Evolutionary conservation across 2,329 filamentous ascomycete species (phyloP).

Genomic region (Aspergillus pseudotamarii): DNA sequence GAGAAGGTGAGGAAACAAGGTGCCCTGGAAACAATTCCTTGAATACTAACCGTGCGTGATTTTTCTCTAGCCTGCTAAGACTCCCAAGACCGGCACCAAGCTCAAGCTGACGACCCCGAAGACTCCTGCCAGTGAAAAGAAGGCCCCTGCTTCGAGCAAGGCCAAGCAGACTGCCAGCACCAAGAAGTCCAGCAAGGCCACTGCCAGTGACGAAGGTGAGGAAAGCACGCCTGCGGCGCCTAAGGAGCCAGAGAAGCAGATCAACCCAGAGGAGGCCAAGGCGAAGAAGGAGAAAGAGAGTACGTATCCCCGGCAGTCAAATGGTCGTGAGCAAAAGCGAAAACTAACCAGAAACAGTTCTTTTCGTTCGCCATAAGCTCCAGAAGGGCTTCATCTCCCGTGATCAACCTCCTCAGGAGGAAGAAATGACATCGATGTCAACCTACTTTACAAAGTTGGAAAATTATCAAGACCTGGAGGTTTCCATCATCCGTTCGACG

Average conservation of each 20-base stretch:
- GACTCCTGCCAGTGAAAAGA: conserved; percentile 55
- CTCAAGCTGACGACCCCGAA: conserved; percentile 61
- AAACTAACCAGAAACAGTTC: conserved; percentile 55
- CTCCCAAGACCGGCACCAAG: conserved; percentile 65
- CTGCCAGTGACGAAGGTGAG: conserved; percentile 59
- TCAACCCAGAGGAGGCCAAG: conserved; percentile 58
- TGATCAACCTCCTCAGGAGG: conserved; percentile 81
- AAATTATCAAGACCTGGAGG: conserved; percentile 77
- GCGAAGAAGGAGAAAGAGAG: conserved; percentile 62
- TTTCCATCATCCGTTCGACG: conserved; percentile 81
- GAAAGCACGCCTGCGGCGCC: conserved; percentile 61
- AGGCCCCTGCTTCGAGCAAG: conserved; percentile 56
- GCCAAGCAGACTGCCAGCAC: conserved; percentile 56
- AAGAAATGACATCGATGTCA: conserved; percentile 55
- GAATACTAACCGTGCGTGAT: conserved; percentile 6
- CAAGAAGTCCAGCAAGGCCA: conserved; percentile 62
- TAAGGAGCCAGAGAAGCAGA: conserved; percentile 54
- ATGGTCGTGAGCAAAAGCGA: neutral
- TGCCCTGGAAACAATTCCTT: neutral
- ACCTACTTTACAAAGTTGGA: conserved; percentile 71
- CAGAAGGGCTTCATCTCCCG: conserved; percentile 90
- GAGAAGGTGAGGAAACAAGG: conserved; percentile 58
- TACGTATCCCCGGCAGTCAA: conserved; percentile 30
- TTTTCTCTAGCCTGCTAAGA: conserved; percentile 58
- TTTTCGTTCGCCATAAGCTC: conserved; percentile 90